Percentiles rank a stretch among this genome's conserved stretches.
Evolutionary conservation across 768 basidiomycete species (phyloP).

Genomic region (Suillus sp.): DNA sequence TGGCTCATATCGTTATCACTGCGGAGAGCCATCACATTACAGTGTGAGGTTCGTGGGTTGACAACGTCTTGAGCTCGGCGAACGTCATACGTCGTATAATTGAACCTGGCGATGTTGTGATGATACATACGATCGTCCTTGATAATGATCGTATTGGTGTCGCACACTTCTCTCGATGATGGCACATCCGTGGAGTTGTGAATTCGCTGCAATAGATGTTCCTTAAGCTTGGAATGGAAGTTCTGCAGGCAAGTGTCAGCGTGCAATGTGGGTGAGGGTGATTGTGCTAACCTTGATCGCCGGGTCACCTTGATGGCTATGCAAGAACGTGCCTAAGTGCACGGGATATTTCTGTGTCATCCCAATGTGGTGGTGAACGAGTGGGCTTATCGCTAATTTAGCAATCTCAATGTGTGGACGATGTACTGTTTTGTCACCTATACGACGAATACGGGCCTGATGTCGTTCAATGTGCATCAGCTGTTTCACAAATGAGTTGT

Average conservation of each 20-base stretch:
- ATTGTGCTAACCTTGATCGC: not conserved
- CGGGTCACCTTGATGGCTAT: not conserved
- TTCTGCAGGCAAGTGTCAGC: not conserved
- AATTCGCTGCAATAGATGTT: not conserved
- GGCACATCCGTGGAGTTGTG: not conserved
- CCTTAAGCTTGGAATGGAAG: not conserved
- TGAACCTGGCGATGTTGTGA: too few relatives aligned
- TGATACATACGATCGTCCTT: too few relatives aligned
- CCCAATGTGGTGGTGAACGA: conserved; percentile 9
- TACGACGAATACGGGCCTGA: conserved; percentile 2
- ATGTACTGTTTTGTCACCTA: not conserved
- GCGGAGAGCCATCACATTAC: too few relatives aligned
- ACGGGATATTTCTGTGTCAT: conserved; percentile 15
- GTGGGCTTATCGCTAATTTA: not conserved
- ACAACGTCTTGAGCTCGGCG: too few relatives aligned
- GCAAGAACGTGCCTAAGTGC: conserved; percentile 17
- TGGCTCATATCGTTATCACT: too few relatives aligned
- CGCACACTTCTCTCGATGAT: not conserved
- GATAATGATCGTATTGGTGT: not conserved
- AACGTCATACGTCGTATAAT: too few relatives aligned
- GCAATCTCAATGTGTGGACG: not conserved
- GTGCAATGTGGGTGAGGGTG: too few relatives aligned
- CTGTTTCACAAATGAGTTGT: not conserved
- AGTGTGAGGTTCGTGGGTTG: too few relatives aligned
- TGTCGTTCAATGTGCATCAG: conserved; percentile 1